A percentile compares a stretch with the other conserved stretches of the same genome.
Evolutionary conservation across 441 rosid genomes (phyloP).

Genomic region (Populus trichocarpa): DNA sequence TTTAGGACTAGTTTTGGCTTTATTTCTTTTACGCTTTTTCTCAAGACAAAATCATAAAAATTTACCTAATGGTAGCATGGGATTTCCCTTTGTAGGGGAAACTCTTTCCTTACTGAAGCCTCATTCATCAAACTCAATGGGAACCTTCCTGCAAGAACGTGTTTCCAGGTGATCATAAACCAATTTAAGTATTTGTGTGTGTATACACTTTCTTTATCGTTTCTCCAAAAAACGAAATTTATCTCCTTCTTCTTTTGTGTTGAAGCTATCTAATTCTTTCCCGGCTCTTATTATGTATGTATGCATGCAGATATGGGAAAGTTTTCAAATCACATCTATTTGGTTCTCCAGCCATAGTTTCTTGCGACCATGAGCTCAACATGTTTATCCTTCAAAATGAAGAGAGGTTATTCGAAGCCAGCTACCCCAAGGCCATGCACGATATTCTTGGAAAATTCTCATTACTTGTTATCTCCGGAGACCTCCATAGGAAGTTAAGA

Average conservation of each 20-base stretch:
- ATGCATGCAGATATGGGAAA: conserved; percentile 55
- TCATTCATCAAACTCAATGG: conserved; percentile 61
- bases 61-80: conserved; percentile 61
- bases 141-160: conserved; percentile 60
- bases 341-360: conserved; percentile 79
- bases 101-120: conserved; percentile 73
- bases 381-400: conserved; percentile 78
- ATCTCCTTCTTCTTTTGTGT: background rate
- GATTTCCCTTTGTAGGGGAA: conserved; percentile 81
- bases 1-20: conserved; percentile 31
- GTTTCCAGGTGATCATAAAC: conserved; percentile 42
- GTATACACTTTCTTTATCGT: background rate
- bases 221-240: too few relatives aligned
- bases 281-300: background rate
- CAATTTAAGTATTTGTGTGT: background rate
- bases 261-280: background rate
- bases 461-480: conserved; percentile 50
- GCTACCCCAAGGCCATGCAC: conserved; percentile 73
- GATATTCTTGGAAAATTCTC: conserved; percentile 74
- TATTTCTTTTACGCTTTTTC: conserved; percentile 21
- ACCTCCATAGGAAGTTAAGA: conserved; percentile 65
- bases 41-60: conserved; percentile 15
- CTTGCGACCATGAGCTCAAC: conserved; percentile 79
- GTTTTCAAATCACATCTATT: conserved; percentile 77
- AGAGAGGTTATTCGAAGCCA: conserved; percentile 57